Percentiles rank a stretch among this genome's conserved stretches.
Conservation (phyloP, 2,329 filamentous ascomycete genomes). For the Aciculosporium take region DNA sequence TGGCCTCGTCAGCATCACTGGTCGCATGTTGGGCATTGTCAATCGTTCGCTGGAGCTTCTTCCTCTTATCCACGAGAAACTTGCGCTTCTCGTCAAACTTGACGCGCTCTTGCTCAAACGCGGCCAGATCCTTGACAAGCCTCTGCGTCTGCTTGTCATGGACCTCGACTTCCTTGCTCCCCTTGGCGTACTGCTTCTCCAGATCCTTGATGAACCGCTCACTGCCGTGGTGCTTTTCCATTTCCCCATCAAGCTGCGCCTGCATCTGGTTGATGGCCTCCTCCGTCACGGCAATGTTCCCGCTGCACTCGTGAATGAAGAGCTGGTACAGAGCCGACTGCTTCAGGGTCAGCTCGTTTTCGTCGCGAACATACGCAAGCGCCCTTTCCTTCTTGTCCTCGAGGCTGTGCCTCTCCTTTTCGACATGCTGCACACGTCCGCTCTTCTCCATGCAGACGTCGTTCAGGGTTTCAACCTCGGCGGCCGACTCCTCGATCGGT, state of each 20-base stretch:
- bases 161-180: conserved; percentile 67
- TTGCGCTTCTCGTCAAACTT: conserved; percentile 98
- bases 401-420: conserved; percentile 85
- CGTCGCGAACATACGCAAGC: conserved; percentile 72
- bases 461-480: conserved; percentile 82
- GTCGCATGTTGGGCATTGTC: conserved; percentile 60
- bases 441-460: conserved; percentile 94
- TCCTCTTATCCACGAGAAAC: conserved; percentile 78
- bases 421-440: conserved; percentile 87
- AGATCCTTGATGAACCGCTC: conserved; percentile 83
- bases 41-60: conserved; percentile 86
- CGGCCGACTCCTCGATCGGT: conserved; percentile 85
- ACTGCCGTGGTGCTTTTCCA: conserved; percentile 82
- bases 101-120: conserved; percentile 90
- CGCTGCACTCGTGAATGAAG: conserved; percentile 73
- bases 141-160: conserved; percentile 71
- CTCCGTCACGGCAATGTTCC: conserved; percentile 77
- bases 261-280: conserved; percentile 90
- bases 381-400: conserved; percentile 97
- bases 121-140: conserved; percentile 73
- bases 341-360: conserved; percentile 83
- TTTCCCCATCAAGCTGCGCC: conserved; percentile 67
- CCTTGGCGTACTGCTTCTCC: conserved; percentile 69
- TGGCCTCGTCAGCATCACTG: conserved; percentile 60
- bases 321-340: conserved; percentile 88